A percentile compares a stretch with the other conserved stretches of the same genome.
Evolutionary conservation across 2,329 filamentous ascomycete species (phyloP).

Genomic region (Paecilomyces dactylethromorphus): DNA sequence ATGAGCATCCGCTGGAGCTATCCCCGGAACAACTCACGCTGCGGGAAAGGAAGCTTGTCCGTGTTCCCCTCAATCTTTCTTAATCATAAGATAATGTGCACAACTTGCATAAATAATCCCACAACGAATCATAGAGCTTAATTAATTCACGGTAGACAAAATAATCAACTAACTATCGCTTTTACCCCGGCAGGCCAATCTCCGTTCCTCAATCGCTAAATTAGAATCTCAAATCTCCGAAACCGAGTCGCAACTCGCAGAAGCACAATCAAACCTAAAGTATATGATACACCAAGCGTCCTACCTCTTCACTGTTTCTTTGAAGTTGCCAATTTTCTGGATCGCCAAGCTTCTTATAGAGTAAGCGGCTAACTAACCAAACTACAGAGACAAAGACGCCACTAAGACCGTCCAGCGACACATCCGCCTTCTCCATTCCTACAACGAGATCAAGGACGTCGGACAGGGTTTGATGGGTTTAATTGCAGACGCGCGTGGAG

Average conservation of each 20-base stretch:
- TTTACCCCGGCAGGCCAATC: conserved; percentile 10
- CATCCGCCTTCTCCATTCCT: conserved; percentile 59
- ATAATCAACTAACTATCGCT: conserved; percentile 10
- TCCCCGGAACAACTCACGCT: conserved; percentile 10
- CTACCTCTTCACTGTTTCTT: neutral
- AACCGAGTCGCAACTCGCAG: conserved; percentile 27
- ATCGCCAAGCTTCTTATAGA: too few species aligned
- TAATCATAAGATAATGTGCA: too few species aligned
- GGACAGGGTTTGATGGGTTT: conserved; percentile 60
- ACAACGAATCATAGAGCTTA: neutral
- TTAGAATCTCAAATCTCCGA: conserved; percentile 43
- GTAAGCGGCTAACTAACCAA: neutral
- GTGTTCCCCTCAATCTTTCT: conserved; percentile 6
- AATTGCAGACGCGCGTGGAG: conserved; percentile 58
- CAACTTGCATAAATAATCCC: too few species aligned
- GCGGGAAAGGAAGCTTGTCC: conserved; percentile 20
- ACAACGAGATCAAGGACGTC: conserved; percentile 66
- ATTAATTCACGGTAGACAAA: neutral
- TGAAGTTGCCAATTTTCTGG: too few species aligned
- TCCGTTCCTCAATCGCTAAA: conserved; percentile 20
- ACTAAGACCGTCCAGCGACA: conserved; percentile 53
- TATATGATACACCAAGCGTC: conserved; percentile 10
- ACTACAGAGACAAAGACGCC: conserved; percentile 34
- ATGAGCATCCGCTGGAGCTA: neutral
- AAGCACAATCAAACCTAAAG: conserved; percentile 28